Evolutionary conservation across 768 basidiomycete genomes (phyloP).

Genomic region (Leucogyrophana mollusca): DNA sequence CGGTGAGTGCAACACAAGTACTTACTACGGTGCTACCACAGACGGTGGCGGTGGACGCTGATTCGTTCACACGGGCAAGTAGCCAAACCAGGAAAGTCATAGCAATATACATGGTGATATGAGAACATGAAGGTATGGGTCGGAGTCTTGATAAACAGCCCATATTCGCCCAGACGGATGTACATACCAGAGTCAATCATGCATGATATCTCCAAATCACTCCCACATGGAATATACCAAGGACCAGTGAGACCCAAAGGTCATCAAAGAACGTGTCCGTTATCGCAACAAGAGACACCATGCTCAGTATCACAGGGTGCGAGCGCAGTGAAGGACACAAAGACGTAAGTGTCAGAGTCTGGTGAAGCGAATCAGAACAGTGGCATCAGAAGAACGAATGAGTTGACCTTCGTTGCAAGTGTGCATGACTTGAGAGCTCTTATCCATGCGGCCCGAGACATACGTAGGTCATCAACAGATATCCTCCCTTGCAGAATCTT

Average conservation of each 20-base stretch:
- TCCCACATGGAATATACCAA: constrained; percentile 40
- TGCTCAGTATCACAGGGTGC: constrained; percentile 22
- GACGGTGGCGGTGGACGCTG: too few species aligned
- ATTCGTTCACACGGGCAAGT: too few species aligned
- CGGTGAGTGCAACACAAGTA: too few species aligned
- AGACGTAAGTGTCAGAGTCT: constrained; percentile 24
- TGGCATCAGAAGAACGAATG: not conserved
- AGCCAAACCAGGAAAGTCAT: too few species aligned
- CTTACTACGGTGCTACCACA: too few species aligned
- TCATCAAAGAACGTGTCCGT: constrained; percentile 46
- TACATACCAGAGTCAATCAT: too few species aligned
- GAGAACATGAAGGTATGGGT: too few species aligned
- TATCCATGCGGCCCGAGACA: constrained; percentile 18
- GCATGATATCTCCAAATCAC: too few species aligned
- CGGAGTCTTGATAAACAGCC: too few species aligned
- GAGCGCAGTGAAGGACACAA: constrained; percentile 21
- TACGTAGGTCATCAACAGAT: constrained; percentile 6
- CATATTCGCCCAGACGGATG: too few species aligned
- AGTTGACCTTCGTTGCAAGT: constrained; percentile 35
- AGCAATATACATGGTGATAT: too few species aligned
- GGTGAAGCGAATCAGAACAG: not conserved
- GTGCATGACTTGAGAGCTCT: constrained; percentile 34
- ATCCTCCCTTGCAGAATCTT: constrained; percentile 3
- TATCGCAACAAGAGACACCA: constrained; percentile 37
- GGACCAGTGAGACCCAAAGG: constrained; percentile 32